Evolutionary conservation across 2,329 filamentous ascomycete species (phyloP), one percentile per base, ranked within the genome.

Genomic region (Claviceps capensis): DNA sequence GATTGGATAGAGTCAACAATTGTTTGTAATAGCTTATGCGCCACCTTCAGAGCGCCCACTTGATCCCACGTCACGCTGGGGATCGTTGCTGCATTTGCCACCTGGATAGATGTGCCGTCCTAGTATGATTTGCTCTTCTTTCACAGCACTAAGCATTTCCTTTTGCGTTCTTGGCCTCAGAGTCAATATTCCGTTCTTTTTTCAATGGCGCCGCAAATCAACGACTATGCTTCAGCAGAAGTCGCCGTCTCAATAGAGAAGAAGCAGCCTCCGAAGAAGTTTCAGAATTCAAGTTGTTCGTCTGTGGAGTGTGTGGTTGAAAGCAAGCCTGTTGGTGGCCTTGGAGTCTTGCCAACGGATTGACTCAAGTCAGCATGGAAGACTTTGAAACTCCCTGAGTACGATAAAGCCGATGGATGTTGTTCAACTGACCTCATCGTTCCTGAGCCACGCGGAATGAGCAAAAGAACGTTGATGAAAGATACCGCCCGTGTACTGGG

Each of bases 11-110:
- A 22, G 22, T 22, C 22, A 22, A 22, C 22, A 22, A 3, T 22
- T 22, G 22, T 22, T 22, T 22, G 76, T 5, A 98, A 82, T 63
- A 93, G 84, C 53, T 88, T 79, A 40, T 91, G 86, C 4, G 95
- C 82, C n/a, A 75, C 74, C 45, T 79, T 72, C 14, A 98, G 77
- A 6, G 91, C 91, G 54, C 93, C 93, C 50, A 98, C 89, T 62
- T 97, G 86, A 46, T 82, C 75, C 88, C 93, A 98, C 0, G 88
- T 95, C 5, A 93, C 91, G 63, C 90, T 84, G 7, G 93, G 93
- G 45, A 97, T 88, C 0, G 88, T 93, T 13, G 88, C 95, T 79
- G 70, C 26, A 23, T 6, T 23, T 23, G 23, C 23, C 23, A 23
- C 23, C 23, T 23, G 23, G 23, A 23, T 23, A 23, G 23, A 23